phyloP scores from a whole-genome alignment of 2,329 filamentous ascomycete species.

The Mariannaea sp. region DNA sequence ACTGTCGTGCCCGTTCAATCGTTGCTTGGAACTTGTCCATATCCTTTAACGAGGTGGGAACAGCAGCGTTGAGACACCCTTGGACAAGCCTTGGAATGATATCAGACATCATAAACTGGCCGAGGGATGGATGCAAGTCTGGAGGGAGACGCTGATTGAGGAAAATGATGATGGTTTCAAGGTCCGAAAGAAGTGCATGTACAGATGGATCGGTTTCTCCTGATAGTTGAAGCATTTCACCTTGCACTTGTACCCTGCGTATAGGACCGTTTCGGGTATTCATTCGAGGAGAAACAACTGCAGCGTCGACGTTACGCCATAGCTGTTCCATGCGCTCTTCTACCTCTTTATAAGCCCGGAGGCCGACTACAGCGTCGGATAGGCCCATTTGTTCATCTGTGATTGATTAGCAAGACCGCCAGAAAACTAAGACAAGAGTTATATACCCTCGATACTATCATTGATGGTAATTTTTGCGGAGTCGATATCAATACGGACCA shows the following conservation, averaged over 20 bases:
- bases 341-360: conserved; percentile 65
- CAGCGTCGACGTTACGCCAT: conserved; percentile 66
- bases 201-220: conserved; percentile 53
- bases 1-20: conserved; percentile 65
- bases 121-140: conserved; percentile 64
- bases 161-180: conserved; percentile 57
- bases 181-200: conserved; percentile 57
- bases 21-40: conserved; percentile 73
- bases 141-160: conserved; percentile 57
- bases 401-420: conserved; percentile 23
- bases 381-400: conserved; percentile 58
- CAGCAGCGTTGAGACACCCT: conserved; percentile 74
- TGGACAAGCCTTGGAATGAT: conserved; percentile 71
- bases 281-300: conserved; percentile 65
- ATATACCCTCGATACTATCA: conserved; percentile 55
- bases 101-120: conserved; percentile 70
- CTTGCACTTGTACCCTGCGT: conserved; percentile 48
- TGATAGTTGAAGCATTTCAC: conserved; percentile 49
- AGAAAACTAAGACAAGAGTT: not conserved
- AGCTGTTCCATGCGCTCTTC: conserved; percentile 64
- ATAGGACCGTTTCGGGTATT: conserved; percentile 42
- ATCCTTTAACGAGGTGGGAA: conserved; percentile 75
- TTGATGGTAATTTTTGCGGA: conserved; percentile 61
- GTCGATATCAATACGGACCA: conserved; percentile 66
- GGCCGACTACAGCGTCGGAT: conserved; percentile 57